Conservation (phyloP, 208 protist species). For the Porcisia hertigi region DNA sequence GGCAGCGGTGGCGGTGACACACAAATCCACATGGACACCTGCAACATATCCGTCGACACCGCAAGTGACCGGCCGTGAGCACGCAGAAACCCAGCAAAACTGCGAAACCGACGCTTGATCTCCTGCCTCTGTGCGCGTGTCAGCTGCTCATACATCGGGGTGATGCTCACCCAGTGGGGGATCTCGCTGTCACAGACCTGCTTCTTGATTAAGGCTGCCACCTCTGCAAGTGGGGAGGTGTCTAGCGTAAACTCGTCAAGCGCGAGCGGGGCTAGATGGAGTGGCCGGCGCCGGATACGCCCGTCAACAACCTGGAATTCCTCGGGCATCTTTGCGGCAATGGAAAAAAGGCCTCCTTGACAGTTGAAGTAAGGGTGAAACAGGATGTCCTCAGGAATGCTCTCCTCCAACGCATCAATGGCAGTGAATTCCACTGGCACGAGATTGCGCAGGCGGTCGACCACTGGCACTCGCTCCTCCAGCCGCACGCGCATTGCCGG, state of each 20-base stretch:
- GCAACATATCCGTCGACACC: slow-evolving; percentile 83
- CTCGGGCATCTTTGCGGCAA: slow-evolving; percentile 82
- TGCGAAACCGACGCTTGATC: slow-evolving; percentile 68
- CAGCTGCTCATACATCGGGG: slow-evolving; percentile 81
- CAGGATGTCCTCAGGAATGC: slow-evolving; percentile 76
- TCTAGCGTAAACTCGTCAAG: slow-evolving; percentile 70
- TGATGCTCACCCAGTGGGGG: slow-evolving; percentile 84
- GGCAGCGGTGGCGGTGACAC: slow-evolving; percentile 12
- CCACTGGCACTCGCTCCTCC: slow-evolving; percentile 82
- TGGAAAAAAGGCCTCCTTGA: slow-evolving; percentile 82
- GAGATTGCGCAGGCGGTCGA: slow-evolving; percentile 72
- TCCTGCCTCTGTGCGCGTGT: slow-evolving; percentile 54
- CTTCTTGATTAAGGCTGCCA: slow-evolving; percentile 54
- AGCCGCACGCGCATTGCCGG: slow-evolving; percentile 76
- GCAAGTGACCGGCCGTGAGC: slow-evolving; percentile 71
- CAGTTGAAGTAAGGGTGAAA: slow-evolving; percentile 92
- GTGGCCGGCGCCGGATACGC: slow-evolving; percentile 64
- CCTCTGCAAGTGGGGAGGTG: slow-evolving; percentile 64
- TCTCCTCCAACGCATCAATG: slow-evolving; percentile 77
- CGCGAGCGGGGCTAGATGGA: slow-evolving; percentile 75
- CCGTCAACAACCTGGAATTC: slow-evolving; percentile 83
- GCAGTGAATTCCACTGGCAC: slow-evolving; percentile 64
- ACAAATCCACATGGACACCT: slow-evolving; percentile 82
- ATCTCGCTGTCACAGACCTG: slow-evolving; percentile 73
- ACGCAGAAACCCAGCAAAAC: slow-evolving; percentile 86